Base-by-base conservation (phyloP, 116 monocot species). In the Trichopus zeylanicus region DNA sequence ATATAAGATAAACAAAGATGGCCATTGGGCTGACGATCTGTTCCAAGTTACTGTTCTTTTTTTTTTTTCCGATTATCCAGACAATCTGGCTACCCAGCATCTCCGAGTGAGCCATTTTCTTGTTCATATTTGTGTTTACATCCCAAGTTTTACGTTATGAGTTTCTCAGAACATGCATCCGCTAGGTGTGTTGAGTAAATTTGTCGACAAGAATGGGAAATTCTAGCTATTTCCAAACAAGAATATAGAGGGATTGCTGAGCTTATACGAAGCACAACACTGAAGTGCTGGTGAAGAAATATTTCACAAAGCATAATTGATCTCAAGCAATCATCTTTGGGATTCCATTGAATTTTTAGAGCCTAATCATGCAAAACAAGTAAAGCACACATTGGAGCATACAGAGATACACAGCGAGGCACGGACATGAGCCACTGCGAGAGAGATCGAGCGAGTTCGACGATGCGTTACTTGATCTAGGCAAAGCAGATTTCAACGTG, bases 221-320 rank as follows among this genome's bases (percentile, higher is more conserved):
- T 78, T 75, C 37, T 54, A 48, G 7, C n/a, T 23, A 3, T 54
- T 30, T 13, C 37, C 63, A n/a, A 29, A 28, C 6, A 64, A 66
- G 19, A 71, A 83, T 56, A 31, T 67, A 10, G 31, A 37, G 16
- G 78, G 78, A 56, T 16, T 83, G 46, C 2, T 78, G 15, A 71
- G 70, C 55, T 67, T 82, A 29, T 74, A 74, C 23, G 82, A 82
- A 58, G 66, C 78, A 23, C 78, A 77, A 22, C 57, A 62, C 29
- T 11, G 74, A 21, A n/a, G n/a, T n/a, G n/a, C 24, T 1, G 82
- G 74, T 0, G 73, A 77, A 22, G 63, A 70, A 1, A 34, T 73
- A 1, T 65, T 78, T 1, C 42, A 39, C 39, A 13, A 57, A 70
- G 7, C 57, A 57, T n/a, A n/a, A n/a, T n/a, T n/a, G 21, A 74